Evolutionary conservation across 2,329 filamentous ascomycete species (phyloP).

Genomic region (Trichophyton equinum): DNA sequence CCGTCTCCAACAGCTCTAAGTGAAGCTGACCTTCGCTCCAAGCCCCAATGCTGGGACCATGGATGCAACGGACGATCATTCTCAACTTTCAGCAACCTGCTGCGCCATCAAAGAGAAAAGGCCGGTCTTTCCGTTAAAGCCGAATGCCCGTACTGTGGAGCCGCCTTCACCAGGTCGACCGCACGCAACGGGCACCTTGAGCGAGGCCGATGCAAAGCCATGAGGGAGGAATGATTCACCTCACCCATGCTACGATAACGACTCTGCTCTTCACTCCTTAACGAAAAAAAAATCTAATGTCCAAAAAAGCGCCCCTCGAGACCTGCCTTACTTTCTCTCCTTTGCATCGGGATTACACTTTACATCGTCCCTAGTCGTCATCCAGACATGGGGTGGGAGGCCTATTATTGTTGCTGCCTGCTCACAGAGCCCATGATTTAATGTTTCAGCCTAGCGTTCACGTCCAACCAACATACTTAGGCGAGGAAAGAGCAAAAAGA

Average conservation of each 20-base stretch:
- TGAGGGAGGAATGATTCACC: slow-evolving; percentile 6
- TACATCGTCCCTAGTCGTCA: background rate
- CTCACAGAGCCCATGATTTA: background rate
- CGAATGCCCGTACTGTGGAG: slow-evolving; percentile 78
- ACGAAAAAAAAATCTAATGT: background rate
- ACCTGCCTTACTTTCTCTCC: background rate
- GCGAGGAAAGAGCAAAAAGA: background rate
- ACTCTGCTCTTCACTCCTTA: background rate
- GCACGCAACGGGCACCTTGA: slow-evolving; percentile 76
- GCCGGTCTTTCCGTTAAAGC: slow-evolving; percentile 83
- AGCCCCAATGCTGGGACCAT: slow-evolving; percentile 94
- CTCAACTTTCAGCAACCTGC: slow-evolving; percentile 87
- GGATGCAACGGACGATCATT: slow-evolving; percentile 93
- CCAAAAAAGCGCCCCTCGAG: background rate
- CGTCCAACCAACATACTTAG: background rate
- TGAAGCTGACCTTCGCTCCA: slow-evolving; percentile 66
- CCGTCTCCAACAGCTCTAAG: slow-evolving; percentile 36
- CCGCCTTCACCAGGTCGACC: slow-evolving; percentile 80
- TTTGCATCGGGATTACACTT: background rate
- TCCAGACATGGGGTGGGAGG: background rate
- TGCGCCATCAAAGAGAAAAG: slow-evolving; percentile 88
- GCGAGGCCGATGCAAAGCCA: slow-evolving; percentile 82
- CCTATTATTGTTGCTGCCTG: background rate
- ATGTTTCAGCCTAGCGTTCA: slow-evolving; percentile 2
- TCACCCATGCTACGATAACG: background rate